These are phyloP conservation scores for Mycena olivaceomarginata DNA, from an alignment of 768 basidiomycete species.

Conservation along the genomic window DNA sequence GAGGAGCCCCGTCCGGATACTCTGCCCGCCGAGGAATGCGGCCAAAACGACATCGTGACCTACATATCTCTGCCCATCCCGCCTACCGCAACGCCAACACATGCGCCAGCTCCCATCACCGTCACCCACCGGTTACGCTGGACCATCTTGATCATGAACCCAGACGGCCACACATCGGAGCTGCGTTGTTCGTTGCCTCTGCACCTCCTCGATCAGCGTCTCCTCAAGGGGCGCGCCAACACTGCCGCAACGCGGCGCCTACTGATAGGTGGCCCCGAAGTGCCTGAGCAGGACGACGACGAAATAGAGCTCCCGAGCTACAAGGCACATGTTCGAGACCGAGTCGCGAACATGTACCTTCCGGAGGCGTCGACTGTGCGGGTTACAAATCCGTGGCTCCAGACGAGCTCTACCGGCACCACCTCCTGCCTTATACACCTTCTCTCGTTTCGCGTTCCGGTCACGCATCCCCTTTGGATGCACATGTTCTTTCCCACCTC, in stretches of 20 bases:
- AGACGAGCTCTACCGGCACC: conserved; percentile 58
- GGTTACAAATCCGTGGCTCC: conserved; percentile 78
- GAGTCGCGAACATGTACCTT: conserved; percentile 87
- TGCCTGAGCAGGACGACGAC: conserved; percentile 65
- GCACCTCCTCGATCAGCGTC: conserved; percentile 83
- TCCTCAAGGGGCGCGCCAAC: conserved; percentile 82
- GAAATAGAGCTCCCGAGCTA: conserved; percentile 93
- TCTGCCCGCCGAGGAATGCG: conserved; percentile 29
- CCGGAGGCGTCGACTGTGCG: conserved; percentile 79
- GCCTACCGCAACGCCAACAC: conserved; percentile 78
- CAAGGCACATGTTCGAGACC: conserved; percentile 91
- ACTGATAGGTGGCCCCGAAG: conserved; percentile 67
- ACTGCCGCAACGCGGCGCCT: conserved; percentile 87
- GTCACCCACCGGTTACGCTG: conserved; percentile 89
- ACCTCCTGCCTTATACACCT: conserved; percentile 42
- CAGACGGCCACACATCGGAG: conserved; percentile 95
- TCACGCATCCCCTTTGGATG: conserved; percentile 61
- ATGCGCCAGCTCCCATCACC: conserved; percentile 83
- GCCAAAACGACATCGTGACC: conserved; percentile 73
- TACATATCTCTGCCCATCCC: conserved; percentile 79
- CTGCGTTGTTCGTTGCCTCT: conserved; percentile 96
- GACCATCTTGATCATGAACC: conserved; percentile 87
- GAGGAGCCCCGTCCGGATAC: neutral
- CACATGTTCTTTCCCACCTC: conserved; percentile 61
- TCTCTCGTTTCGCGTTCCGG: conserved; percentile 53